Evolutionary conservation across 495 filamentous ascomycete genomes (phyloP), one percentile per base, ranked within the genome.

Genomic region (Aspergillus funiculosus): DNA sequence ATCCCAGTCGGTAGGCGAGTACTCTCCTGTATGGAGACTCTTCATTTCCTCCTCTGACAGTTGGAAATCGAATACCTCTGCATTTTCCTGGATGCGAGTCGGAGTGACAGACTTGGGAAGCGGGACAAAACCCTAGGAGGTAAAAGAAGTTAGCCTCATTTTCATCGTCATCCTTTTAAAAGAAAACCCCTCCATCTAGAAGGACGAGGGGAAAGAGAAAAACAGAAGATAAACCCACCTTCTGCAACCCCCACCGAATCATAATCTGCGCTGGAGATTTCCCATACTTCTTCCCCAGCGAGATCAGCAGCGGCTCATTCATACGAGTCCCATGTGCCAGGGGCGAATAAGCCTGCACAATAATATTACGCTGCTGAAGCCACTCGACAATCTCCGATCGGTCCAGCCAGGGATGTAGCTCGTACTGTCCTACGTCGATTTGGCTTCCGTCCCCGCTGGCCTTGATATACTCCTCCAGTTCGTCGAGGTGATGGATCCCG

Each of bases 221-320:
- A 28, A 39, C 5, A 25, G 10, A 32, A 46, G 0, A 6, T 8
- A 38, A 28, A 45, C 66, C 47, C 39, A 69, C 67, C 61, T 73
- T 91, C 63, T 94, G 87, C 60, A 95, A 62, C 53, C 85, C 86
- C 89, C 89, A 94, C 36, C 87, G 73, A 17, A 95, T 58, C 55
- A 95, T 64, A 11, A 95, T 72, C 72, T 95, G 89, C 1, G 86
- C 81, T 45, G 80, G 72, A 3, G 80, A 80, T 69, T 87, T 89
- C 2, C 72, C 69, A 59, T 91, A 73, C 66, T 89, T 87, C 63
- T 80, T 70, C 8, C 77, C 77, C 45, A 92, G 53, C 24, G 61
- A 57, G 34, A 68, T 59, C 47, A 90, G 55, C 8, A 74, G 51
- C 10, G 72, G 70, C 48, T 92, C 87, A 0, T 76, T 69, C 49